Conservation (phyloP, 2,329 filamentous ascomycete species). For the Pestalotiopsis sp. region DNA sequence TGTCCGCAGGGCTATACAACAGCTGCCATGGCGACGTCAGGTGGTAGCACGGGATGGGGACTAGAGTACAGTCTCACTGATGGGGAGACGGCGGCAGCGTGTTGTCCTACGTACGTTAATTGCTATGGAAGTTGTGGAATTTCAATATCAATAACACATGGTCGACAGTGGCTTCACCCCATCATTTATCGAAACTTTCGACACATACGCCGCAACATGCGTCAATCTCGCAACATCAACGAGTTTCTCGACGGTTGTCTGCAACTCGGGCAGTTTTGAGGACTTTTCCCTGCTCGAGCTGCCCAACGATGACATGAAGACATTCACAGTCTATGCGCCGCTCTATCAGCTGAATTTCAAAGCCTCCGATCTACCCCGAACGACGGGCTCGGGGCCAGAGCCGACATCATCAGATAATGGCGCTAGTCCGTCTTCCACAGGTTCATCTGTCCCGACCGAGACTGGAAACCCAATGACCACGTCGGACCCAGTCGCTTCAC, state of each 20-base stretch:
- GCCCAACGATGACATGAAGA: slow-evolving; percentile 10
- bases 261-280: slow-evolving; percentile 1
- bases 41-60: slow-evolving; percentile 8
- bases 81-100: slow-evolving; percentile 15
- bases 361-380: background rate
- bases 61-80: slow-evolving; percentile 2
- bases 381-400: background rate
- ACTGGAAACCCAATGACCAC: background rate
- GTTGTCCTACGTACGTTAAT: slow-evolving; percentile 13
- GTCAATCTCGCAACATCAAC: slow-evolving; percentile 6
- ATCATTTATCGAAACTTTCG: background rate
- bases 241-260: slow-evolving; percentile 8
- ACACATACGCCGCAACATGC: slow-evolving; percentile 12
- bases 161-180: slow-evolving; percentile 4
- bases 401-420: background rate
- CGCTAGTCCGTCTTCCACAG: slow-evolving; percentile 7
- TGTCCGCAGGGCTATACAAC: slow-evolving; percentile 23
- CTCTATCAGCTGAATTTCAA: slow-evolving; percentile 6
- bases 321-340: slow-evolving; percentile 6
- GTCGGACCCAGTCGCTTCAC: slow-evolving; percentile 10
- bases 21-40: slow-evolving; percentile 19
- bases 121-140: too few species aligned
- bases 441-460: background rate
- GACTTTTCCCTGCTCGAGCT: slow-evolving; percentile 9
- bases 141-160: background rate